Evolutionary conservation across 2,329 filamentous ascomycete genomes (phyloP).

Genomic region (Paracoccidioides brasiliensis): DNA sequence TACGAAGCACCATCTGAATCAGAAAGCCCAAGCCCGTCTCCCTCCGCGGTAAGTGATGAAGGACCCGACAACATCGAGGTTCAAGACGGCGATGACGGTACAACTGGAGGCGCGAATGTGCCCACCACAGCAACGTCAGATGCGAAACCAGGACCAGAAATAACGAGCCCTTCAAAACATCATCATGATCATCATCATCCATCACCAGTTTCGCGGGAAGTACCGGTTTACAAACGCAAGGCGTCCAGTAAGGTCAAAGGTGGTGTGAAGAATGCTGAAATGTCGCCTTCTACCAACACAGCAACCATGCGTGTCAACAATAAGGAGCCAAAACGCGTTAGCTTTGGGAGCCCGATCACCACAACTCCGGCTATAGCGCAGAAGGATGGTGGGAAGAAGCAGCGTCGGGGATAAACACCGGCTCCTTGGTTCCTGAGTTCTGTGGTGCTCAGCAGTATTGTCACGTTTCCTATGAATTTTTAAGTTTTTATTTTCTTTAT

Average conservation of each 20-base stretch:
- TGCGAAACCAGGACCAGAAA: conserved; percentile 22
- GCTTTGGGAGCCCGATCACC: conserved; percentile 24
- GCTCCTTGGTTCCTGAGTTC: background rate
- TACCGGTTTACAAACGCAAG: conserved; percentile 23
- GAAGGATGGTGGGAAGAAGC: conserved; percentile 16
- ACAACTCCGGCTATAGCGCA: conserved; percentile 17
- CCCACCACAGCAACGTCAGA: conserved; percentile 21
- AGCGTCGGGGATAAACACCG: conserved; percentile 5
- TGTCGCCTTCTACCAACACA: background rate
- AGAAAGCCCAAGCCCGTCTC: conserved; percentile 39
- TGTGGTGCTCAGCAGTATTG: conserved; percentile 1
- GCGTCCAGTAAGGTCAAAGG: conserved; percentile 8
- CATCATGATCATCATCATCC: conserved; percentile 4
- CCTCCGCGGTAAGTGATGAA: conserved; percentile 41
- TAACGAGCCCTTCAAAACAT: conserved; percentile 18
- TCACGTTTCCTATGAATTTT: background rate
- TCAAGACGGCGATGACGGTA: conserved; percentile 32
- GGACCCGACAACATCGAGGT: conserved; percentile 37
- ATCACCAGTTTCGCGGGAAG: conserved; percentile 18
- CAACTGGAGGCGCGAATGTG: conserved; percentile 11
- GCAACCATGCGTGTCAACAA: conserved; percentile 11
- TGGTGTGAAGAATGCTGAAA: background rate
- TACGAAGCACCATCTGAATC: conserved; percentile 58
- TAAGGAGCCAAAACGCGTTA: conserved; percentile 26
- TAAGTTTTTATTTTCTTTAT: background rate